These are phyloP conservation scores for Phlebiopsis gigantea DNA, from an alignment of 768 basidiomycete species.

Conservation along the genomic window DNA sequence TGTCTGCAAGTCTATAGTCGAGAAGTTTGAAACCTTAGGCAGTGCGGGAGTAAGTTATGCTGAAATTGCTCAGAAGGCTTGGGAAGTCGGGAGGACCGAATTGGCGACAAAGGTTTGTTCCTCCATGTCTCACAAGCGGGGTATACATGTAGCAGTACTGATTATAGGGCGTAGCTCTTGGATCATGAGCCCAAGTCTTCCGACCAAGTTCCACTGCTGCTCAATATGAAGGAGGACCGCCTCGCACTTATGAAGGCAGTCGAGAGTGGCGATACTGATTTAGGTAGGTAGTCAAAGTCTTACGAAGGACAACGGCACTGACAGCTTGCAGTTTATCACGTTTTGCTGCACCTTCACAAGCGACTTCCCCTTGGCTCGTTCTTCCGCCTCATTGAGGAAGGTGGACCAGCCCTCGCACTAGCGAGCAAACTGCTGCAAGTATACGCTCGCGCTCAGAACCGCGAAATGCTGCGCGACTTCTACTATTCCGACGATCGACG, in stretches of 20 bases:
- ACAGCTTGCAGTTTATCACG: constrained; percentile 74
- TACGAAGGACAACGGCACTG: not conserved
- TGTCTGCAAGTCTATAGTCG: constrained; percentile 78
- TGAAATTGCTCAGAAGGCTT: constrained; percentile 90
- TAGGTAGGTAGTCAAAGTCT: constrained; percentile 47
- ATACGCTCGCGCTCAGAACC: constrained; percentile 85
- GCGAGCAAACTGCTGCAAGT: constrained; percentile 82
- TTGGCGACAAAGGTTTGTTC: constrained; percentile 69
- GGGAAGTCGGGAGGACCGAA: constrained; percentile 77
- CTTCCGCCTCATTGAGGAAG: constrained; percentile 92
- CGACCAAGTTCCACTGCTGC: constrained; percentile 89
- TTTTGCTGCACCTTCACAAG: constrained; percentile 82
- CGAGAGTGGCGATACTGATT: constrained; percentile 92
- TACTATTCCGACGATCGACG: constrained; percentile 97
- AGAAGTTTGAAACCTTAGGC: constrained; percentile 83
- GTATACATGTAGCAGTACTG: no score
- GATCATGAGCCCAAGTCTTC: constrained; percentile 86
- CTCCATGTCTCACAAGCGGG: not conserved
- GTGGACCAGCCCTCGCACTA: constrained; percentile 66
- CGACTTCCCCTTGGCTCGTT: constrained; percentile 83
- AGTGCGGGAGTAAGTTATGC: constrained; percentile 83
- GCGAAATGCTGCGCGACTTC: constrained; percentile 90
- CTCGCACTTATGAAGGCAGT: constrained; percentile 85
- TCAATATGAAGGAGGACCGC: constrained; percentile 92
- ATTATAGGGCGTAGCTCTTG: no score